Evolutionary conservation across 2,329 filamentous ascomycete species (phyloP), one percentile per base, ranked within the genome.

Genomic region (Mariannaea elegans): DNA sequence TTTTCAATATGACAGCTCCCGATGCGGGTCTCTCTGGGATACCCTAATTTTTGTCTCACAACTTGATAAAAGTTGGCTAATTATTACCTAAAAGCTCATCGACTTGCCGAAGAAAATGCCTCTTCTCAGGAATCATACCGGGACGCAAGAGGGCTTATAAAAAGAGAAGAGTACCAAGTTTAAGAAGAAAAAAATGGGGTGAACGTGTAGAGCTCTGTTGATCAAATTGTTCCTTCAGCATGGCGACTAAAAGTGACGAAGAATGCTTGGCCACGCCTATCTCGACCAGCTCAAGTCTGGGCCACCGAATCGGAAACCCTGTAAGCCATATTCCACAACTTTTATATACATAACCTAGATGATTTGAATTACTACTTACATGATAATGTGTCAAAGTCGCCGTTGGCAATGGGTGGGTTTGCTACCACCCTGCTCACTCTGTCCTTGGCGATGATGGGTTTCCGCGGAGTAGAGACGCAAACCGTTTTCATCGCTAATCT

Each of bases 401-500:
- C 58, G 29, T 19, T 61, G 7, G 58, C 47, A 1, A 52, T 57
- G 27, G 52, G 52, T 5, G 50, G 41, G 2, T 86, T 86, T 62
- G 78, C 81, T 0, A 85, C 82, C 2, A 86, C 84, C 0, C 65
- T 86, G 14, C 84, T 81, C 0, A 85, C 83, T 0, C 71, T 86
- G 1, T 84, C 82, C 0, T 71, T 85, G 1, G 78, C 78, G n/a
- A 68, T 86, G 47, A 85, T 86, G 82, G 83, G 83, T 66, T 85
- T 78, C 74, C 76, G 84, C 34, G 81, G 81, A 8, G 77, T 86
- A 0, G 79, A 77, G 0, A 80, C 76, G 2, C 78, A 76, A 1
- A 85, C 84, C 52, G 81, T 82, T 2, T 85, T 80, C 63, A 77
- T 86, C 32, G 83, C 77, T 4, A 83, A 85, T 61, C 83, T 85